phyloP scores from a whole-genome alignment of 208 protist species.

The Acanthamoeba triangularis region DNA sequence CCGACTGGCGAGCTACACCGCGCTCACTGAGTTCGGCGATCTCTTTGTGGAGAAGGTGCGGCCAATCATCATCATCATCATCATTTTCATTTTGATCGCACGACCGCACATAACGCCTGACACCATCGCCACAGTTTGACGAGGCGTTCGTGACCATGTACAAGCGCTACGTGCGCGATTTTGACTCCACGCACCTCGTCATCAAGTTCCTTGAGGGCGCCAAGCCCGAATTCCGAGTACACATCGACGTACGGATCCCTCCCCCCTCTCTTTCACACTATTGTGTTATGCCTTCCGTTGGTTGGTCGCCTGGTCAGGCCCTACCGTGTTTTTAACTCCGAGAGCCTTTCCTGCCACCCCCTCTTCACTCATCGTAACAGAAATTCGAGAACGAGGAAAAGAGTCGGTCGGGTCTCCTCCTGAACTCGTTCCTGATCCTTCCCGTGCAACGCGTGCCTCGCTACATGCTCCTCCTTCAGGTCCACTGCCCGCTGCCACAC shows the following conservation, averaged over 20 bases:
- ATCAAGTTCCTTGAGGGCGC: conserved; percentile 29
- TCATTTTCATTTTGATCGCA: background rate
- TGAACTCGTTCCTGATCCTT: conserved; percentile 53
- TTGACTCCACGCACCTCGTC: conserved; percentile 38
- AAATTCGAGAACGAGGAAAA: conserved; percentile 36
- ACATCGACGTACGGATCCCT: background rate
- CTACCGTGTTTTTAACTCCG: background rate
- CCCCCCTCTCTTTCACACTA: background rate
- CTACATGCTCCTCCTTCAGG: conserved; percentile 47
- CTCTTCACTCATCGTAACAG: background rate
- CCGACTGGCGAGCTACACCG: conserved; percentile 26
- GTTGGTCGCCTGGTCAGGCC: too few species aligned
- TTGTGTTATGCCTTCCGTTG: too few species aligned
- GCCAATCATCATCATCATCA: background rate
- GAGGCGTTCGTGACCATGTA: conserved; percentile 1
- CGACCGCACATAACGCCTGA: background rate
- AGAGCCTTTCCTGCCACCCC: background rate
- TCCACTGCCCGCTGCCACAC: background rate
- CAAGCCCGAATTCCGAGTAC: conserved; percentile 10
- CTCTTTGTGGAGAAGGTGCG: conserved; percentile 82
- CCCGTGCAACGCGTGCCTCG: conserved; percentile 46
- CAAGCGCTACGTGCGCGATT: conserved; percentile 50
- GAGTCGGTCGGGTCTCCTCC: background rate
- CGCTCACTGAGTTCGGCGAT: conserved; percentile 76
- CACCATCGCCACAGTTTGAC: background rate